Percentiles rank a stretch among this genome's conserved stretches.
These are phyloP conservation scores for Eutrema yunnanense DNA, from an alignment of 345 rosid species.

Conservation along the genomic window DNA sequence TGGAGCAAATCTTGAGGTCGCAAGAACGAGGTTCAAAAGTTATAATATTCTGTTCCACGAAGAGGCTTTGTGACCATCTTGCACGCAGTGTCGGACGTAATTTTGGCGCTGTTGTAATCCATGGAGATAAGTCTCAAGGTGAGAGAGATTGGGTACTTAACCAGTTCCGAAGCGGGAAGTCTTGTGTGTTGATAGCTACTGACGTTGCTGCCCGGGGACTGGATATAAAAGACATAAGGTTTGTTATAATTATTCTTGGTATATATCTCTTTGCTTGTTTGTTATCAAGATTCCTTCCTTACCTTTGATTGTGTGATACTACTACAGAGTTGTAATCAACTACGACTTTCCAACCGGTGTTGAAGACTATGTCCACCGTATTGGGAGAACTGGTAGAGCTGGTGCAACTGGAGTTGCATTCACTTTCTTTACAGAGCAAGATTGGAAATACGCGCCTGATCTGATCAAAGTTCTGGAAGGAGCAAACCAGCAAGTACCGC, in stretches of 20 bases:
- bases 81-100: conserved; percentile 71
- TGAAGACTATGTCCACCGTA: conserved; percentile 98
- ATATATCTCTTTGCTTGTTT: conserved; percentile 2
- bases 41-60: conserved; percentile 87
- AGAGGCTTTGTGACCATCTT: conserved; percentile 90
- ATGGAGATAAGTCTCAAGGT: conserved; percentile 93
- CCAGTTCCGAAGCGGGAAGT: conserved; percentile 81
- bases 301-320: conserved; percentile 1
- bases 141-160: conserved; percentile 95
- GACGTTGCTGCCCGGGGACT: conserved; percentile 99
- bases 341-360: conserved; percentile 89
- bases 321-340: conserved; percentile 81
- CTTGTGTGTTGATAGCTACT: conserved; percentile 88
- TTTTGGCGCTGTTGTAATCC: conserved; percentile 86
- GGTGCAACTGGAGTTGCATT: conserved; percentile 93
- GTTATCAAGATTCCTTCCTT: conserved; percentile 2
- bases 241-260: background rate
- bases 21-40: conserved; percentile 92
- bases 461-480: conserved; percentile 87
- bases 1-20: conserved; percentile 82
- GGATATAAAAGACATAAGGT: conserved; percentile 94
- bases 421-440: conserved; percentile 94
- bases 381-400: conserved; percentile 98
- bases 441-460: conserved; percentile 79
- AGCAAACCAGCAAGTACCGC: conserved; percentile 87